Base-by-base conservation (phyloP, 768 basidiomycete species). In the Tricholoma furcatifolium region DNA sequence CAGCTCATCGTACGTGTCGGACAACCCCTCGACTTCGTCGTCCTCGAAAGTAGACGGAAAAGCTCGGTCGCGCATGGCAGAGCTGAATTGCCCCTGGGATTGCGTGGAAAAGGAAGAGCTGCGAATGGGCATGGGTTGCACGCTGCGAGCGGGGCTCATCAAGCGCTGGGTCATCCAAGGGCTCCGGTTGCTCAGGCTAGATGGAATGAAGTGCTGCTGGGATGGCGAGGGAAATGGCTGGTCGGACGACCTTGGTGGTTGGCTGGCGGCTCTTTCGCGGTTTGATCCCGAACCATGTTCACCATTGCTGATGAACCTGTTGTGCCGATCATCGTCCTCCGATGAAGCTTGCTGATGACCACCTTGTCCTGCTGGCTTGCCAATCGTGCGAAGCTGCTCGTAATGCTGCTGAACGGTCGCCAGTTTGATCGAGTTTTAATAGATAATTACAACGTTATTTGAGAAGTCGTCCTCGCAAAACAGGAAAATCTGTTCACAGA, bases 31-130 rank as follows among this genome's bases (percentile, higher is more conserved):
- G 1, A 80, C 81, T 68, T 91, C 89, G 66, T 91, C 89, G 59
- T 91, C 88, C 70, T 91, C 90, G 59, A 87, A 82, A 1, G 88
- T 91, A 20, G 87, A 88, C 5, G 85, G 79, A 67, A 91, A 91
- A 9, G 73, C 65, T 30, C 82, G 72, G 49, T 85, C 86, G 38
- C 85, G 82, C 80, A 88, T 83, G 35, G 79, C 74, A 23, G 84
- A 82, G 18, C 78, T 70, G 64, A 88, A 86, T 43, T 80, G 77
- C 56, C 71, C 63, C 58, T 82, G 82, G 34, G 75, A 69, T 51
- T 79, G 74, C 10, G 78, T 63, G 21, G 85, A 85, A 66, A 86
- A 88, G 40, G 87, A 89, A 35, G 85, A 81, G 59, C 80, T 84
- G 49, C 86, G 77, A 57, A 83, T 81, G 54, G 85, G 83, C 59